Evolutionary conservation across 1,284 basidiomycete genomes (phyloP).

Genomic region (Salmacisia buchloeana): DNA sequence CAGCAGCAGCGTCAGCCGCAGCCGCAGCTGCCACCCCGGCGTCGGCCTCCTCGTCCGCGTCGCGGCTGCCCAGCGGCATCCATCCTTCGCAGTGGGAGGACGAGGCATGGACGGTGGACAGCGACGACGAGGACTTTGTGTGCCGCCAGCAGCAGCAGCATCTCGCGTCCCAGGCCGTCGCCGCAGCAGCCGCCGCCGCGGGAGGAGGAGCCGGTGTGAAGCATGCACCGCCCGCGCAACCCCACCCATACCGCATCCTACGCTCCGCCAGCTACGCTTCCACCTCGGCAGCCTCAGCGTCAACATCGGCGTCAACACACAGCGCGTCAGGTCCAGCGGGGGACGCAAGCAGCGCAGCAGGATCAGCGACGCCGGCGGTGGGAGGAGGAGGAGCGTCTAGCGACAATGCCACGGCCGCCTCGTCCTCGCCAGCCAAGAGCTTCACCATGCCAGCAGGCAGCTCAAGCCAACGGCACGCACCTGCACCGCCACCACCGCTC

Average conservation of each 20-base stretch:
- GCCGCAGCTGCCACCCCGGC: neutral
- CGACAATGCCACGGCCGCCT: too few species aligned
- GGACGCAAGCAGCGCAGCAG: neutral
- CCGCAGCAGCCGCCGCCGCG: neutral
- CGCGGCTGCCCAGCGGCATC: too few species aligned
- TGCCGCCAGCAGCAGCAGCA: constrained; percentile 7
- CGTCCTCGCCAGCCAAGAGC: too few species aligned
- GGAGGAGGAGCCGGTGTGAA: too few species aligned
- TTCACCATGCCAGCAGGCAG: too few species aligned
- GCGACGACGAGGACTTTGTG: constrained; percentile 8
- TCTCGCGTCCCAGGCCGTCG: neutral
- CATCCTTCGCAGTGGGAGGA: constrained; percentile 1
- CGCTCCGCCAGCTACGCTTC: neutral
- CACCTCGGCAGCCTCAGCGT: neutral
- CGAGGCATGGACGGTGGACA: constrained; percentile 8
- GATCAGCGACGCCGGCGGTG: neutral
- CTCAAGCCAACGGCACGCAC: too few species aligned
- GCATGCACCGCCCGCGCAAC: neutral
- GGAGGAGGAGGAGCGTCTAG: neutral
- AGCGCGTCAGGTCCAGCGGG: too few species aligned
- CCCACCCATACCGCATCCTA: neutral
- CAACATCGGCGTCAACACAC: too few species aligned
- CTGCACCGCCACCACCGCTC: neutral
- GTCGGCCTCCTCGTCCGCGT: too few species aligned
- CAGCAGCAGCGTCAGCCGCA: neutral